Evolutionary conservation across 1,284 basidiomycete species (phyloP).

Genomic region (Macrocystidia cucumis): DNA sequence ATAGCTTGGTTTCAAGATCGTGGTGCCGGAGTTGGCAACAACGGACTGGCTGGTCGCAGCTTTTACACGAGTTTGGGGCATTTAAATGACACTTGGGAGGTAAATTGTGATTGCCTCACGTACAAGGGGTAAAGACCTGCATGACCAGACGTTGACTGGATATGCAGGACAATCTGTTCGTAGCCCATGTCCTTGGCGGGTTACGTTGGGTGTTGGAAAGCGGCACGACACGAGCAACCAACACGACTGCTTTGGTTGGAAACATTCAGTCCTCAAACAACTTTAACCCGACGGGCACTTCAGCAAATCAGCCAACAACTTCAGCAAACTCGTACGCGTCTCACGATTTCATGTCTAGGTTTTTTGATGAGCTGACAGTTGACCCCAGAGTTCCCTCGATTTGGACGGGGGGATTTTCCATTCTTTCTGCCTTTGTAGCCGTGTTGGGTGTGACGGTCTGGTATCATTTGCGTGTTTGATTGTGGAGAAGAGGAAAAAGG

Average conservation of each 20-base stretch:
- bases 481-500: too few relatives aligned
- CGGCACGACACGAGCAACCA: conserved; percentile 50
- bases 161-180: conserved; percentile 48
- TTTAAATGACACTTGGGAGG: conserved; percentile 62
- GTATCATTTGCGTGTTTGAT: too few relatives aligned
- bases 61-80: conserved; percentile 81
- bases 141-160: conserved; percentile 9
- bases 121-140: background rate
- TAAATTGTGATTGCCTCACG: conserved; percentile 12
- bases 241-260: conserved; percentile 36
- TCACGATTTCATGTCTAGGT: too few relatives aligned
- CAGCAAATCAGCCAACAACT: too few relatives aligned
- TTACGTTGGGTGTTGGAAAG: conserved; percentile 64
- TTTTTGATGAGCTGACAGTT: too few relatives aligned
- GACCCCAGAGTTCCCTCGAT: too few relatives aligned
- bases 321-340: too few relatives aligned
- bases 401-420: too few relatives aligned
- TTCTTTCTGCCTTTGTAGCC: too few relatives aligned
- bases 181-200: conserved; percentile 67
- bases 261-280: too few relatives aligned
- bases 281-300: too few relatives aligned
- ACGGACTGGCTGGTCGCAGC: conserved; percentile 55
- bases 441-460: too few relatives aligned
- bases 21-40: conserved; percentile 45
- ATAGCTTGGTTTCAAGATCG: conserved; percentile 78